Base-by-base conservation (phyloP, 2,329 filamentous ascomycete genomes). In the Pseudonectria buxi region DNA sequence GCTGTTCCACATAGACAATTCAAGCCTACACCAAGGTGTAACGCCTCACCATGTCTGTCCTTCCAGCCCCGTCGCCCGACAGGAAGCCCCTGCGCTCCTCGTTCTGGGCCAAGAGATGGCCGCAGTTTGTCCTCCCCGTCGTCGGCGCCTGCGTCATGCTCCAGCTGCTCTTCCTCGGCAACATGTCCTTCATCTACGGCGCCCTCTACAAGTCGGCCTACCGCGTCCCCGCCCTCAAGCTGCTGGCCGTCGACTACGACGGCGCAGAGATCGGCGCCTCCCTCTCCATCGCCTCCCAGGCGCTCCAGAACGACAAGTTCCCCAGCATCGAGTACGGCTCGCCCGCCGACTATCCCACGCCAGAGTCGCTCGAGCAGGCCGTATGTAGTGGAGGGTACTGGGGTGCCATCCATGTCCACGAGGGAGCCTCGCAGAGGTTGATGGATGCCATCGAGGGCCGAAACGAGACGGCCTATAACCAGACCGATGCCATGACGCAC, bases 331-430 rank as follows among this genome's bases (percentile, higher is more conserved):
- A 52, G 13, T 51, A 56, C 26, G 36, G 33, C 9, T 30, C 43
- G 2, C 22, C 38, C 2, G 34, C 34, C 1, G 24, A 55, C 3
- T 62, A 51, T 30, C 37, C 53, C 0, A 45, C 39, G 0, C 32
- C 48, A 0, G 44, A 32, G 0, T 37, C 49, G 10, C 29, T 62
- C 6, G 41, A 43, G 24, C 33, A 57, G 16, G 52, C 52, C 4
- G 58, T 64, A 14, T 64, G 61, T 40, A 45, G 51, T 10, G 42
- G 42, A 2, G 41, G 49, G 16, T 60, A 59, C 36, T 65, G 62
- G 61, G 61, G 41, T 6, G 59, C 56, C 4, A 36, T 63, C 11
- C 57, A 60, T 22, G 45, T 49, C 16, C 37, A 45, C 12, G 22
- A 40, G 4, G 54, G 53, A 2, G 54, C 59, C 2, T 57, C 59